Base-by-base conservation (phyloP, 2,329 filamentous ascomycete species). In the Knufia fluminis region DNA sequence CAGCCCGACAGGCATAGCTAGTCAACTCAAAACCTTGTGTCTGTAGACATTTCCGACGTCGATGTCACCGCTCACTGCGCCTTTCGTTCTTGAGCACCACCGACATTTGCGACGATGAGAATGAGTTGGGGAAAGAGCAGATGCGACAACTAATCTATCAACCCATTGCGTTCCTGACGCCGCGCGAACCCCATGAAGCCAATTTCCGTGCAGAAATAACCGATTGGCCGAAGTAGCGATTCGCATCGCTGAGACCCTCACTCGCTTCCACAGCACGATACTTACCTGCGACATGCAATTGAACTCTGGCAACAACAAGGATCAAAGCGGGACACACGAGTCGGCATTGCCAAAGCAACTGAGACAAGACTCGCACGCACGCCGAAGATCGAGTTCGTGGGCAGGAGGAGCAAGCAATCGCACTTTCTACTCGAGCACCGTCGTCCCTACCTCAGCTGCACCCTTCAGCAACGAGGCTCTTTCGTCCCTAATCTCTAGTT, bases 401-500 rank as follows among this genome's bases (percentile, higher is more conserved):
- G 36, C 16, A 39, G 35, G 14, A 14, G 35, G 20, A 14, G n/a
- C 33, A 6, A 36, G 10, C n/a, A n/a, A n/a, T n/a, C n/a, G n/a
- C n/a, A n/a, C n/a, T 10, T 38, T 46, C 20, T 40, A 48, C 23
- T 40, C 40, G 17, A 26, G 28, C 40, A 38, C 17, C 39, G 45
- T 50, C 40, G 32, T 44, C 4, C 33, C 48, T 28, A 20, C 22
- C 39, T 19, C 31, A 4, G 22, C 40, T 9, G 33, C 33, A 36
- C 6, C 33, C 33, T 16, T 36, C 16, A 16, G 20, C 16, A 44
- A 56, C 16, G 51, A 73, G 56, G 66, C 74, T 24, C 74, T 83
- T 54, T 77, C 77, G 14, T 77, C 75, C 42, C 71, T 83, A 52
- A 79, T 82, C 62, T 76, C 77, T 53, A 80, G 79, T 24, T 71